These are phyloP conservation scores for Durio zibethinus DNA, from an alignment of 345 rosid genomes.

Conservation along the genomic window DNA sequence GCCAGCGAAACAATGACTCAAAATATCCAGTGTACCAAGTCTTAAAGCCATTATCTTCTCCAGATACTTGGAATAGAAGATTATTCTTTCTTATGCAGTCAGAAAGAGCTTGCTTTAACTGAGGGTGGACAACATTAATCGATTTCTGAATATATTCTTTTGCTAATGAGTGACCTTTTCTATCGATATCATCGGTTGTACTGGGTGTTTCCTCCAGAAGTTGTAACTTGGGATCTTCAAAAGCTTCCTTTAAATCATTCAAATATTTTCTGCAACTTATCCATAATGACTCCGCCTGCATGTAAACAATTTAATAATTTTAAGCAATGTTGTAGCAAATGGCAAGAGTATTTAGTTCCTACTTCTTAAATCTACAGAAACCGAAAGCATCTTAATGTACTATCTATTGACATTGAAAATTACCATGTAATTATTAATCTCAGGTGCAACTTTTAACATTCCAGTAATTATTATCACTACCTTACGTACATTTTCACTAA, in stretches of 20 bases:
- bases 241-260: conserved; percentile 45
- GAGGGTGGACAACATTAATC: conserved; percentile 37
- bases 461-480: neutral
- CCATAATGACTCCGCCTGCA: conserved; percentile 64
- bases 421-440: neutral
- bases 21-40: conserved; percentile 30
- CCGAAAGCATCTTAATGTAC: neutral
- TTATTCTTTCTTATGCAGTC: conserved; percentile 53
- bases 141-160: conserved; percentile 42
- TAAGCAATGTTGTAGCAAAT: neutral
- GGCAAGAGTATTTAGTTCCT: neutral
- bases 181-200: conserved; percentile 8
- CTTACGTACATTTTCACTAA: neutral
- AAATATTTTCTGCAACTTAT: conserved; percentile 56
- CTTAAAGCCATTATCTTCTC: conserved; percentile 39
- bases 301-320: conserved; percentile 18
- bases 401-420: neutral
- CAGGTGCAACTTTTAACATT: neutral
- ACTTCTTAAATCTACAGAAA: neutral
- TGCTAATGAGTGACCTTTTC: conserved; percentile 24
- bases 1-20: conserved; percentile 27
- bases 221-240: conserved; percentile 41
- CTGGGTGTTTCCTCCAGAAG: conserved; percentile 33
- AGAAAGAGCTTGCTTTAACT: conserved; percentile 42
- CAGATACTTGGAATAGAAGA: conserved; percentile 30